Percentiles rank a stretch among this genome's conserved stretches.
Conservation (phyloP, 2,329 filamentous ascomycete species). For the Fusarium nanum region DNA sequence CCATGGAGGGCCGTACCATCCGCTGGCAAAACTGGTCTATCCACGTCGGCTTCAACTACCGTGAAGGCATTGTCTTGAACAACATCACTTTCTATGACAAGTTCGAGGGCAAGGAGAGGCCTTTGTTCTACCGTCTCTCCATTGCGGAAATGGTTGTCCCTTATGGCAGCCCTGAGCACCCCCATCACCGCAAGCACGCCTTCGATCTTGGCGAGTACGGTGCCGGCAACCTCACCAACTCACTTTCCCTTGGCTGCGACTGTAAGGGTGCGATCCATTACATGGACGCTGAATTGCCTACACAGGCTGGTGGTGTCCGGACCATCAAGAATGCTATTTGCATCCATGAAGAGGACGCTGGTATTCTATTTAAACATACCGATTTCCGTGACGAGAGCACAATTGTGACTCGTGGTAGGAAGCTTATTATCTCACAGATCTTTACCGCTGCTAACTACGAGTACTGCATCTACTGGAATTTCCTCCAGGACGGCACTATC, state of each 20-base stretch:
- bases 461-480: too few relatives aligned
- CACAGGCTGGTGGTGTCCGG: too few relatives aligned
- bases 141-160: slow-evolving; percentile 95
- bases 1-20: slow-evolving; percentile 74
- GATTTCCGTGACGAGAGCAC: too few relatives aligned
- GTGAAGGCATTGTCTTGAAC: slow-evolving; percentile 89
- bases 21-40: slow-evolving; percentile 95
- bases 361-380: too few relatives aligned
- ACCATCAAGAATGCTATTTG: too few relatives aligned
- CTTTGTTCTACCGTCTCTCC: slow-evolving; percentile 89
- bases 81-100: slow-evolving; percentile 90
- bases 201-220: slow-evolving; percentile 86
- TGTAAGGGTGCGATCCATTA: slow-evolving; percentile 94
- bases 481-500: too few relatives aligned
- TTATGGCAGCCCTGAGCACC: slow-evolving; percentile 83
- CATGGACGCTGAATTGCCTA: slow-evolving; percentile 87
- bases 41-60: slow-evolving; percentile 94
- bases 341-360: too few relatives aligned
- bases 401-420: too few relatives aligned
- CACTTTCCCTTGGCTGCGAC: slow-evolving; percentile 79
- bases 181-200: slow-evolving; percentile 84
- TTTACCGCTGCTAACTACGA: too few relatives aligned
- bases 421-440: too few relatives aligned
- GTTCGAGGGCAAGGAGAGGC: slow-evolving; percentile 72
- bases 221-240: slow-evolving; percentile 86